Percentiles rank a stretch among this genome's conserved stretches.
Evolutionary conservation across 108 stramenopile genomes (phyloP).

Genomic region (Epipyxis sp.): DNA sequence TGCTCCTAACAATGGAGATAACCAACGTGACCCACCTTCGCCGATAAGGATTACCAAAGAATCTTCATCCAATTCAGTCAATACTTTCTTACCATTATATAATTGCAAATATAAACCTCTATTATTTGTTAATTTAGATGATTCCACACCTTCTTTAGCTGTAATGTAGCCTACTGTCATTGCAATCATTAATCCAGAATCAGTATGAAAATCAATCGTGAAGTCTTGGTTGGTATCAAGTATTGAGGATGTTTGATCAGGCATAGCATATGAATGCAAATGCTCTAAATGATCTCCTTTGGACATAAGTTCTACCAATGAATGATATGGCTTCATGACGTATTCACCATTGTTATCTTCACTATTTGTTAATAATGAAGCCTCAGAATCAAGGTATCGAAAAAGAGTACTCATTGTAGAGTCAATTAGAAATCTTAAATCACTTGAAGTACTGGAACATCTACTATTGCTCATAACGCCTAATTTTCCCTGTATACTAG

Average conservation of each 20-base stretch:
- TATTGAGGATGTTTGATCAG: background rate
- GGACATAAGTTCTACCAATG: background rate
- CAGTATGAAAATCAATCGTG: background rate
- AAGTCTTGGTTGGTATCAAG: background rate
- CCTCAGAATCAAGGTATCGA: background rate
- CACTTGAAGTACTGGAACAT: background rate
- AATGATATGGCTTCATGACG: background rate
- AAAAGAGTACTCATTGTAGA: background rate
- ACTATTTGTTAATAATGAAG: too few relatives aligned
- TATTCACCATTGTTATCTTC: background rate
- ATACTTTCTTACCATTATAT: background rate
- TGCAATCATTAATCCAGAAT: slow-evolving; percentile 21
- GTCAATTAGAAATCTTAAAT: background rate
- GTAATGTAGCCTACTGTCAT: slow-evolving; percentile 14
- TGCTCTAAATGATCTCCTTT: slow-evolving; percentile 25
- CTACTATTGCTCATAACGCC: slow-evolving; percentile 1
- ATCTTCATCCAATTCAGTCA: background rate
- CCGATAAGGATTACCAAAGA: slow-evolving; percentile 15
- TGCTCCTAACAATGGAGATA: slow-evolving; percentile 4
- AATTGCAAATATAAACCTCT: slow-evolving; percentile 27
- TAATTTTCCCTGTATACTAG: background rate
- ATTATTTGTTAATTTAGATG: too few relatives aligned
- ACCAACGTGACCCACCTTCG: slow-evolving; percentile 9
- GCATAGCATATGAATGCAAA: slow-evolving; percentile 3
- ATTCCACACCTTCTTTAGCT: too few relatives aligned